These are phyloP conservation scores for Dactylellina haptotyla DNA, from an alignment of 2,329 filamentous ascomycete species.

Conservation along the genomic window DNA sequence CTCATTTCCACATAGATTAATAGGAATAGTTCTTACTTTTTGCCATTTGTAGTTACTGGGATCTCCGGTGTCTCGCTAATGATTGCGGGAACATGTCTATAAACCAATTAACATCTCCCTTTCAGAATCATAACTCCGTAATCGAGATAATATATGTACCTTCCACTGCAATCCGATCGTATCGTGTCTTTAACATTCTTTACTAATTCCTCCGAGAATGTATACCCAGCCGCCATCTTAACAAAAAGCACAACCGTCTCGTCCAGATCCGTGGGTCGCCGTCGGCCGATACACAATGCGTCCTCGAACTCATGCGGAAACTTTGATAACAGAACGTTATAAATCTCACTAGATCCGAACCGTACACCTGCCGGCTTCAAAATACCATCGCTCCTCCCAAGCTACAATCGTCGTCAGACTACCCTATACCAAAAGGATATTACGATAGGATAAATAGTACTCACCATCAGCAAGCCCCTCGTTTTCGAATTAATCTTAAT, in stretches of 20 bases:
- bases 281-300: slow-evolving; percentile 83
- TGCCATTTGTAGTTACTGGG: slow-evolving; percentile 91
- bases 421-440: background rate
- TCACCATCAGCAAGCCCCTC: slow-evolving; percentile 87
- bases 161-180: slow-evolving; percentile 79
- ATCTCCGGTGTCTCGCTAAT: slow-evolving; percentile 86
- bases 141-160: background rate
- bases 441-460: slow-evolving; percentile 61
- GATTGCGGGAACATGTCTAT: slow-evolving; percentile 83
- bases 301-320: slow-evolving; percentile 83
- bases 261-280: slow-evolving; percentile 76
- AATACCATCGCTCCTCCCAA: slow-evolving; percentile 79
- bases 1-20: background rate
- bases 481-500: slow-evolving; percentile 76
- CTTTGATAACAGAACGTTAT: slow-evolving; percentile 87
- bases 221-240: slow-evolving; percentile 71
- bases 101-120: background rate
- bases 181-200: slow-evolving; percentile 74
- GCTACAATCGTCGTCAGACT: slow-evolving; percentile 19
- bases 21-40: slow-evolving; percentile 75
- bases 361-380: slow-evolving; percentile 89
- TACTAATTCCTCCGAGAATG: slow-evolving; percentile 71
- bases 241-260: slow-evolving; percentile 91
- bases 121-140: background rate
- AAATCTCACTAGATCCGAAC: slow-evolving; percentile 94